These are phyloP conservation scores for Cordia subcordata DNA, from an alignment of 257 asterid species.

Conservation along the genomic window DNA sequence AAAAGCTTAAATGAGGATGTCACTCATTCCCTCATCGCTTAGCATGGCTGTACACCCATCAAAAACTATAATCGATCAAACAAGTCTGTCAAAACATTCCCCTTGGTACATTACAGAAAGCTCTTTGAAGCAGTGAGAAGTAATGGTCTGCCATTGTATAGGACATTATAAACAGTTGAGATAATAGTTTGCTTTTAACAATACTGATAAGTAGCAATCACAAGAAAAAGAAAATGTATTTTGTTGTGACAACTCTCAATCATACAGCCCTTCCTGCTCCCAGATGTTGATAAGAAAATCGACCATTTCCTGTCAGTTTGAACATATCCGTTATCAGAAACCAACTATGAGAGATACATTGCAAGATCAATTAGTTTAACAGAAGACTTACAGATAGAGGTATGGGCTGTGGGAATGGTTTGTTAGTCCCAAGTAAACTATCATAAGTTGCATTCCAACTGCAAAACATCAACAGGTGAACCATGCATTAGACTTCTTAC, in stretches of 20 bases:
- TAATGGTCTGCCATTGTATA: neutral
- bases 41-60: too few relatives aligned
- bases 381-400: constrained; percentile 69
- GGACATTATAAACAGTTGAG: neutral
- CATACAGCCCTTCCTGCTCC: constrained; percentile 47
- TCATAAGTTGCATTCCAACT: constrained; percentile 80
- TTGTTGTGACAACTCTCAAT: constrained; percentile 23
- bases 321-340: neutral
- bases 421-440: constrained; percentile 73
- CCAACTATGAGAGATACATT: too few relatives aligned
- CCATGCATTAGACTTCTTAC: neutral
- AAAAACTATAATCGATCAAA: too few relatives aligned
- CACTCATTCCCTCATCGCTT: too few relatives aligned
- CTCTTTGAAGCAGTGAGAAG: neutral
- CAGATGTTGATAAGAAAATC: constrained; percentile 43
- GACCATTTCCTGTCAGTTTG: constrained; percentile 37
- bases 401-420: constrained; percentile 74
- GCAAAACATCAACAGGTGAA: constrained; percentile 20
- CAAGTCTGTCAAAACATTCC: too few relatives aligned
- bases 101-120: neutral
- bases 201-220: constrained; percentile 5
- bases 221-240: constrained; percentile 3
- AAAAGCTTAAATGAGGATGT: too few relatives aligned
- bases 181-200: neutral
- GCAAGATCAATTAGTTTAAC: neutral